phyloP scores from a whole-genome alignment of 208 protist genomes.

The Leishmania arabica region DNA sequence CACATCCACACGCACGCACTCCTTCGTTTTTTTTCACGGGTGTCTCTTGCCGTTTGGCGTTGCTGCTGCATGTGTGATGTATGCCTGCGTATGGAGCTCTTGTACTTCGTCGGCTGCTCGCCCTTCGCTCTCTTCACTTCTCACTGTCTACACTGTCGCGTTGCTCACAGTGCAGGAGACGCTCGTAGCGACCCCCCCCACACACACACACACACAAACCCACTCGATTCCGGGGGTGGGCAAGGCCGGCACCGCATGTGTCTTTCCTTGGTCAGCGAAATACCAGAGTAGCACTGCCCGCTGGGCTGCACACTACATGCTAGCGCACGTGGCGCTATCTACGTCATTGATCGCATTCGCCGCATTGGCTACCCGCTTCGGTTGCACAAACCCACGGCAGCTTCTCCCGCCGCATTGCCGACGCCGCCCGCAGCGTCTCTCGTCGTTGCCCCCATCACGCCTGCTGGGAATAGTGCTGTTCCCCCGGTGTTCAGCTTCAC shows the following conservation, averaged over 20 bases:
- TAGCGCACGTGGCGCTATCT: constrained; percentile 16
- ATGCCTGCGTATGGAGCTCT: not conserved
- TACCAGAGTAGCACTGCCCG: constrained; percentile 17
- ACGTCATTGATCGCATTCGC: constrained; percentile 25
- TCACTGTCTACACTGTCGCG: not conserved
- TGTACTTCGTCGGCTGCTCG: not conserved
- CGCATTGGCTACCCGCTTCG: constrained; percentile 12
- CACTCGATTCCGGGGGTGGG: not conserved
- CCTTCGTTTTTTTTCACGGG: not conserved
- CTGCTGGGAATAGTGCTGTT: not conserved
- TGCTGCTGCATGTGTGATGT: not conserved
- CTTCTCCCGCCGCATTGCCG: not conserved
- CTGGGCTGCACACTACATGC: constrained; percentile 17
- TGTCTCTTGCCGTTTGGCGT: not conserved
- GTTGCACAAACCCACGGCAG: not conserved
- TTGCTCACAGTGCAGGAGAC: not conserved
- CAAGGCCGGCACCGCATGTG: constrained; percentile 12
- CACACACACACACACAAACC: not conserved
- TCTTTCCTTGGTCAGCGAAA: constrained; percentile 16
- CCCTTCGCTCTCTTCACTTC: no score
- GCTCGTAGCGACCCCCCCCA: not conserved
- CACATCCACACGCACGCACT: not conserved
- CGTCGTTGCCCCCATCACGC: not conserved
- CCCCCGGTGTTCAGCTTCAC: not conserved
- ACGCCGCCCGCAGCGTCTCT: not conserved